These are phyloP conservation scores for Fusarium dimerum DNA, from an alignment of 2,329 filamentous ascomycete species.

Conservation along the genomic window DNA sequence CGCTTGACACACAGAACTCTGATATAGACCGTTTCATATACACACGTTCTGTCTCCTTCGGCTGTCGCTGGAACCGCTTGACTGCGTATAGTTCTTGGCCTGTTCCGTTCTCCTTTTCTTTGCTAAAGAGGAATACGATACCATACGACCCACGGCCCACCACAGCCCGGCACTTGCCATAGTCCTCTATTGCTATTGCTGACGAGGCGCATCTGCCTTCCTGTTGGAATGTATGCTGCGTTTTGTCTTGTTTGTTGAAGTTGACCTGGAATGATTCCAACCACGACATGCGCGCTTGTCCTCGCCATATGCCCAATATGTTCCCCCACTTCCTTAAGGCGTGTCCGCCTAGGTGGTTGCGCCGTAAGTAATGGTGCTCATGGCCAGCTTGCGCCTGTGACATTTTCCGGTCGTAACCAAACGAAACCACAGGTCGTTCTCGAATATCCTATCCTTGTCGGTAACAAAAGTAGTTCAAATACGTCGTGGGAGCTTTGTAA, in stretches of 20 bases:
- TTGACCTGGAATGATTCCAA: slow-evolving; percentile 57
- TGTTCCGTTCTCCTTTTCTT: slow-evolving; percentile 73
- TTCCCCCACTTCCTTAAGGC: slow-evolving; percentile 88
- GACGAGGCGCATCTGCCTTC: slow-evolving; percentile 68
- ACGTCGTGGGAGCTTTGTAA: no score
- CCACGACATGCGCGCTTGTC: slow-evolving; percentile 76
- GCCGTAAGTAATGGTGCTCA: slow-evolving; percentile 82
- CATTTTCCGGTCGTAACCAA: no score
- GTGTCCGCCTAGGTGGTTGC: slow-evolving; percentile 77
- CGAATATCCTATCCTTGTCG: no score
- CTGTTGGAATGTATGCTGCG: slow-evolving; percentile 83
- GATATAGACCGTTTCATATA: slow-evolving; percentile 97
- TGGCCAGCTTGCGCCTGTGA: slow-evolving; percentile 51
- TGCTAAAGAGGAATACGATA: slow-evolving; percentile 96
- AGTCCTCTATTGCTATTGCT: slow-evolving; percentile 84
- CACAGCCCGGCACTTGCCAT: slow-evolving; percentile 97
- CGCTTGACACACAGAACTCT: slow-evolving; percentile 98
- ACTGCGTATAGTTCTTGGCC: slow-evolving; percentile 93
- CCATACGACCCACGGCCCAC: slow-evolving; percentile 96
- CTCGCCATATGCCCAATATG: slow-evolving; percentile 83
- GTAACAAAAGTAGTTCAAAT: no score
- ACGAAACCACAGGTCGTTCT: no score
- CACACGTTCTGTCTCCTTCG: slow-evolving; percentile 93
- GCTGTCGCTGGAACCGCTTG: slow-evolving; percentile 94
- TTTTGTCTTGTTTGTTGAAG: slow-evolving; percentile 81